A percentile compares a stretch with the other conserved stretches of the same genome.
These are phyloP conservation scores for Cryphonectria radicalis DNA, from an alignment of 2,329 filamentous ascomycete genomes.

Conservation along the genomic window DNA sequence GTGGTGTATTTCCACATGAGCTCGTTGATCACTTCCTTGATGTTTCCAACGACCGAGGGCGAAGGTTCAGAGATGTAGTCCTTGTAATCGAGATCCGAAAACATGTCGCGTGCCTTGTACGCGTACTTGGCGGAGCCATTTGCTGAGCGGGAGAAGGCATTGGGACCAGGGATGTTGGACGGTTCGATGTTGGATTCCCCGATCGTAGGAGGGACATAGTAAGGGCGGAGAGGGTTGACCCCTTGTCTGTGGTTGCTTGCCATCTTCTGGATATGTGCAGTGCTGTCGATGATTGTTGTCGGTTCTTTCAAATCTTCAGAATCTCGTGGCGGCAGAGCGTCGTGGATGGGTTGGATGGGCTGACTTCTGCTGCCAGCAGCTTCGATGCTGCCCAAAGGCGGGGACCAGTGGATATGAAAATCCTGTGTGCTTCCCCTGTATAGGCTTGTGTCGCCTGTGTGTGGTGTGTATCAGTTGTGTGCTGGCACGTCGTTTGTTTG, in stretches of 20 bases:
- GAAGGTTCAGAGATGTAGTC: slow-evolving; percentile 80
- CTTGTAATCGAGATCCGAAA: slow-evolving; percentile 90
- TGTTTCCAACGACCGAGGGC: slow-evolving; percentile 73
- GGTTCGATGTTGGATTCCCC: slow-evolving; percentile 48
- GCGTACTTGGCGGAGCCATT: slow-evolving; percentile 52
- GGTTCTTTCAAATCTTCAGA: slow-evolving; percentile 38
- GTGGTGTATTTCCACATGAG: slow-evolving; percentile 91
- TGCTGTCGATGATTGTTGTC: slow-evolving; percentile 30
- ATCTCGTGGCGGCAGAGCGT: background rate
- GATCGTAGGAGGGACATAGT: slow-evolving; percentile 68
- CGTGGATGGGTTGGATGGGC: slow-evolving; percentile 22
- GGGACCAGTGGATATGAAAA: background rate
- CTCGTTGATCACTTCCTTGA: slow-evolving; percentile 79
- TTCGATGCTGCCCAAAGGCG: background rate
- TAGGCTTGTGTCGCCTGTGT: background rate
- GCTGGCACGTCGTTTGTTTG: background rate
- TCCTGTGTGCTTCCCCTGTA: background rate
- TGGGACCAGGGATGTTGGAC: slow-evolving; percentile 46
- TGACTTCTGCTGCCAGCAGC: slow-evolving; percentile 17
- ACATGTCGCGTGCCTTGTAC: slow-evolving; percentile 77
- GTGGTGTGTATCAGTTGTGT: background rate
- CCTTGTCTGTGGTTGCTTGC: slow-evolving; percentile 50
- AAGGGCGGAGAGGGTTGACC: slow-evolving; percentile 69
- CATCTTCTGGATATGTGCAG: slow-evolving; percentile 32
- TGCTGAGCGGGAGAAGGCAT: slow-evolving; percentile 45